Evolutionary conservation across 176 grass and related monocot species (phyloP).

Genomic region (Triticum turgidum): DNA sequence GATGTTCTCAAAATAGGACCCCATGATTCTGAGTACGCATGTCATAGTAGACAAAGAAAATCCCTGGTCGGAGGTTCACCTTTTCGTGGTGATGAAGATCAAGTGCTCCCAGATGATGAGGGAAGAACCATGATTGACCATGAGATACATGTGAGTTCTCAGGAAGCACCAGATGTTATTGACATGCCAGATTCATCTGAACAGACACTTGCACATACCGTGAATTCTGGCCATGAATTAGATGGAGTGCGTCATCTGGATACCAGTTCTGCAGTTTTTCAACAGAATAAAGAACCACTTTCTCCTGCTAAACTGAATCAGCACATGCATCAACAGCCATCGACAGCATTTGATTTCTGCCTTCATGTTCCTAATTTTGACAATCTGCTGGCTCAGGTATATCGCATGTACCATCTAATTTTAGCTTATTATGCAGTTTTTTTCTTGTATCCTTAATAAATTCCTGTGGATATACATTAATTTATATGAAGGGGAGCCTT

Average conservation of each 20-base stretch:
- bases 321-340: constrained; percentile 34
- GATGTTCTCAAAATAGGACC: constrained; percentile 74
- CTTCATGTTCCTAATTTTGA: constrained; percentile 22
- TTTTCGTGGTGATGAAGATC: constrained; percentile 26
- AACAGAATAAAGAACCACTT: constrained; percentile 9
- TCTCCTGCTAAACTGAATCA: constrained; percentile 30
- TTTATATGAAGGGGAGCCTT: background rate
- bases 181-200: constrained; percentile 25
- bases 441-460: background rate
- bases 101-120: constrained; percentile 27
- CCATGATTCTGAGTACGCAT: constrained; percentile 45
- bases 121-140: constrained; percentile 54
- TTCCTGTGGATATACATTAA: background rate
- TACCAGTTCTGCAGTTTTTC: constrained; percentile 28
- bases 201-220: constrained; percentile 29
- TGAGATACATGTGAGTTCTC: constrained; percentile 79
- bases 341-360: constrained; percentile 4
- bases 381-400: constrained; percentile 41
- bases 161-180: constrained; percentile 45
- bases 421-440: constrained; percentile 17
- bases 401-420: constrained; percentile 1
- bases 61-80: constrained; percentile 28
- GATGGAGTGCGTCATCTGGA: constrained; percentile 4
- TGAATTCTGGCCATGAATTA: constrained; percentile 35
- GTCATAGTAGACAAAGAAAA: constrained; percentile 40